Evolutionary conservation across 495 filamentous ascomycete species (phyloP), one percentile per base, ranked within the genome.

Genomic region (Haplographium delicatum): DNA sequence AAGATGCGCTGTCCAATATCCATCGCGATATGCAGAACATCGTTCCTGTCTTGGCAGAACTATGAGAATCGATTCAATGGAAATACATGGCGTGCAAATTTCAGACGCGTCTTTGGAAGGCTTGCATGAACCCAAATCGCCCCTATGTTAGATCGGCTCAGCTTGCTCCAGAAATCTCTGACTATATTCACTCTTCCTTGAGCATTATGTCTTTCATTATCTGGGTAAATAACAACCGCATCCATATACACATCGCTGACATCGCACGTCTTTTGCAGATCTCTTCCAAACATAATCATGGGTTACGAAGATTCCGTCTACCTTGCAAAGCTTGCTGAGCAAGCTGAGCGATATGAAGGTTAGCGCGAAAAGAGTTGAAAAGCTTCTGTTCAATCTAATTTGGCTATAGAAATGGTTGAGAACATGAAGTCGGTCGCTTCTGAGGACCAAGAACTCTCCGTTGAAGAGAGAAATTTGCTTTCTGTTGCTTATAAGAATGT

Each of bases 401-500:
- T 42, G 38, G 35, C 47, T 51, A 47, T 74, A 98, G 93, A 98
- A 72, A 98, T 98, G 93, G 93, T 98, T 54, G 94, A 97, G 80
- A 96, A 97, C 85, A 98, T 98, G 93, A 98, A 98, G 83, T 83
- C 86, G 61, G 94, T 98, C 64, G 93, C 93, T 60, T 91, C 89
- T 51, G 88, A 91, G 67, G 86, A 96, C 70, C 89, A 91, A 74
- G 94, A 97, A 71, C 88, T 98, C 56, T 91, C 89, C 56, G 93
- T 98, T 60, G 94, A 98, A 77, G 93, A 98, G 82, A 86, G 93
- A 65, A 98, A 98, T 76, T 88, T 98, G 44, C 86, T 98, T 50
- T 97, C 94, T 38, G 93, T 98, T 59, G 93, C 93, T 68, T 98
- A 98, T 84, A 98, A 98, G 88, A 98, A 98, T 78, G 93, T 98